Evolutionary conservation across 2,329 filamentous ascomycete species (phyloP), one percentile per base, ranked within the genome.

Genomic region (Madurella fahalii): DNA sequence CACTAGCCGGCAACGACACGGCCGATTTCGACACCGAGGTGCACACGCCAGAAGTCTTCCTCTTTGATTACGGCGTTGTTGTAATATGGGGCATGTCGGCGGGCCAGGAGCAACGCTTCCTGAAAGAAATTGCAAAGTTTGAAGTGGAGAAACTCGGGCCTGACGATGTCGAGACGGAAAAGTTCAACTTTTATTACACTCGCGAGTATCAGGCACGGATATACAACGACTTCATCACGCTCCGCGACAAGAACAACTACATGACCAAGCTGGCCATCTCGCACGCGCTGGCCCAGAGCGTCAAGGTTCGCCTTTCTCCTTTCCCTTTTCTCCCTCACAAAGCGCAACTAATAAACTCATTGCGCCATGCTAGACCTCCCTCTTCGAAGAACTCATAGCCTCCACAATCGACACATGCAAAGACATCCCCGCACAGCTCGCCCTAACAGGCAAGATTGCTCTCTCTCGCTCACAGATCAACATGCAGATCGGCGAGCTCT

Each of bases 171-270:
- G 93, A 99, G 74, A 90, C 91, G 45, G 94, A 99, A 71, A 90
- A 93, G 67, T 99, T 99, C 79, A 99, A 99, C 71, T 99, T 97
- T 71, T 99, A 99, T 77, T 97, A 99, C 75, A 97, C 94, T 2
- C 83, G 89, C 65, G 93, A 97, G 69, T 99, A 99, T 70, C 95
- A 99, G 73, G 90, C 94, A 18, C 87, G 94, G 49, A 99, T 99
- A 71, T 99, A 99, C 80, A 99, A 99, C 72, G 94, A 99, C 72
- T 99, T 99, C 66, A 99, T 99, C 71, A 94, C 90, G 2, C 74
- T 99, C 57, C 82, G 92, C 47, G 93, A 97, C 65, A 96, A 95
- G 73, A 86, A 86, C 66, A 96, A 95, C 71, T 95, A 97, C 75
- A 97, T 97, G 94, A 95, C 88, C 63, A 97, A 97, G 74, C 78